Evolutionary conservation across 768 basidiomycete genomes (phyloP), one percentile per base, ranked within the genome.

Genomic region (Calocybe indica): DNA sequence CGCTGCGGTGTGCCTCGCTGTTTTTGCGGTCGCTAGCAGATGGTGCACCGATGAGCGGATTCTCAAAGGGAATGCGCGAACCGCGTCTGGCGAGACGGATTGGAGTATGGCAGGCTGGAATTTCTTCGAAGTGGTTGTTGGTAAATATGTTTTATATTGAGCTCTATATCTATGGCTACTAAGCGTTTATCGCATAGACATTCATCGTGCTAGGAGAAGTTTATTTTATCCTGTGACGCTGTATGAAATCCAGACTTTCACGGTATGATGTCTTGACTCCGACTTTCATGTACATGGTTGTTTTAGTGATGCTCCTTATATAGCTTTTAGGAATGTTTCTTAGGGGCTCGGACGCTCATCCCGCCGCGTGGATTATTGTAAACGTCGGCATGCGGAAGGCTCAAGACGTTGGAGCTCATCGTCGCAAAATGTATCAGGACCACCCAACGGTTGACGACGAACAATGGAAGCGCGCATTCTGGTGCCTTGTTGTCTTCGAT

Each of bases 401-500:
- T 28, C 77, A 85, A 62, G 89, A 92, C 53, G 72, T 88, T 3
- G 90, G 90, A 22, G 83, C 82, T 5, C 90, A 92, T 56, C 73
- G 82, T 41, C 81, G 71, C 58, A 79, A 73, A 53, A 70, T 75
- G 1, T 85, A 86, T 48, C 66, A 67, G 3, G 55, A 59, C 5
- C 63, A 62, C 51, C 68, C 75, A 6, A 73, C 66, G 55, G 52
- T 74, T 45, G 81, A 86, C 37, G 15, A 29, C 40, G 40, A 40
- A 15, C 40, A 15, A 5, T 40, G 40, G 40, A 40, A 15, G 3
- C 40, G 40, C 14, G 82, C 81, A 0, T 40, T 40, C 40, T 40
- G 40, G 40, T 76, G 72, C 52, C 71, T 88, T 5, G 70, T 83
- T 9, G 68, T 75, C 5, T 72, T 79, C 44, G 85, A 88, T 53